Evolutionary conservation across 1,284 basidiomycete species (phyloP).

Genomic region (Mycena citricolor): DNA sequence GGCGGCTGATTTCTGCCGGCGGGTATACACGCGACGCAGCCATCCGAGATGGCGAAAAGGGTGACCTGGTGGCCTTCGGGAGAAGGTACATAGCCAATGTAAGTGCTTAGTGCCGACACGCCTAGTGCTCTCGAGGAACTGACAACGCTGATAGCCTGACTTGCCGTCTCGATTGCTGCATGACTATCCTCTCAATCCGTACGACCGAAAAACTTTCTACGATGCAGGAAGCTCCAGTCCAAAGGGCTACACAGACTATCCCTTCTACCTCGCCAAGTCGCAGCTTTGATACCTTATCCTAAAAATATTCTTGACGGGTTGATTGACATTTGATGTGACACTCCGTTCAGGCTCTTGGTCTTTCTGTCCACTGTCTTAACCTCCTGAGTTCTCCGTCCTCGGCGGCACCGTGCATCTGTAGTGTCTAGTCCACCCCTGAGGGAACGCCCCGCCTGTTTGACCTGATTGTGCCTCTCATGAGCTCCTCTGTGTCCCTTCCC

Average conservation of each 20-base stretch:
- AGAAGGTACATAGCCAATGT: slow-evolving; percentile 48
- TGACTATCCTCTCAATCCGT: slow-evolving; percentile 28
- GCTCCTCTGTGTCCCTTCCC: too few species aligned
- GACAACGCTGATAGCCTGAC: slow-evolving; percentile 40
- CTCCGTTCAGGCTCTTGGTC: too few species aligned
- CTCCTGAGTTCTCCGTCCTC: too few species aligned
- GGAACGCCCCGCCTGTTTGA: too few species aligned
- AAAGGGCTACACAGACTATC: slow-evolving; percentile 41
- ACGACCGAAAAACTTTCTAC: slow-evolving; percentile 34
- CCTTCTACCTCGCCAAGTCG: too few species aligned
- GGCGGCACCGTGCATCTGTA: too few species aligned
- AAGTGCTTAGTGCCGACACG: slow-evolving; percentile 30
- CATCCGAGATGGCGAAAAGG: slow-evolving; percentile 38
- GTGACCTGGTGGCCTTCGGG: slow-evolving; percentile 47
- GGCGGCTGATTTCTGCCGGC: slow-evolving; percentile 29
- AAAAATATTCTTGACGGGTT: too few species aligned
- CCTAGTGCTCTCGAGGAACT: slow-evolving; percentile 14
- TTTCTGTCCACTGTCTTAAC: too few species aligned
- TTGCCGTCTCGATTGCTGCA: slow-evolving; percentile 40
- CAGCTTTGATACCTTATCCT: too few species aligned
- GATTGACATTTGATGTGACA: too few species aligned
- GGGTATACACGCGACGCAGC: slow-evolving; percentile 32
- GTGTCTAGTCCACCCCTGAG: too few species aligned
- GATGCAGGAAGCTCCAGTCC: slow-evolving; percentile 27
- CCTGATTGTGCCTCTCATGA: too few species aligned